Evolutionary conservation across 2,329 filamentous ascomycete genomes (phyloP).

Genomic region (Penicillium hordei): DNA sequence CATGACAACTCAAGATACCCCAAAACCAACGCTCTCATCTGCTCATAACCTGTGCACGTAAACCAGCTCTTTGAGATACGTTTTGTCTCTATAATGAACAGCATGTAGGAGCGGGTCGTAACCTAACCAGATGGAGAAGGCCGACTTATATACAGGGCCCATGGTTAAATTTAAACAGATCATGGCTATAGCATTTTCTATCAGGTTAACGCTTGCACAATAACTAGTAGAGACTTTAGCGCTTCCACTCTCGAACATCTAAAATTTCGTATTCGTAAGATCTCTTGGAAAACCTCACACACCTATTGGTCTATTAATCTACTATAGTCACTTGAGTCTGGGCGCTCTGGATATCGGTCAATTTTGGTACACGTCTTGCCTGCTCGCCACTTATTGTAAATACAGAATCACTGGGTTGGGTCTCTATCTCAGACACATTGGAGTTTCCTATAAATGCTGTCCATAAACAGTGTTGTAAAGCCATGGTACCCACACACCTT

Average conservation of each 20-base stretch:
- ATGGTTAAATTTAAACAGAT: background rate
- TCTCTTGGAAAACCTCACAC: background rate
- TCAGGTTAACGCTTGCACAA: background rate
- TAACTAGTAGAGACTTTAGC: background rate
- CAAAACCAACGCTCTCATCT: background rate
- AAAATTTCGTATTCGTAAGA: background rate
- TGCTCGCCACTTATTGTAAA: too few species aligned
- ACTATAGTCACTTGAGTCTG: background rate
- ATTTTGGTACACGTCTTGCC: too few species aligned
- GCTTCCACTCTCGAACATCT: background rate
- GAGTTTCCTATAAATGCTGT: too few species aligned
- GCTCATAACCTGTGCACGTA: background rate
- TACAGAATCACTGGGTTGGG: too few species aligned
- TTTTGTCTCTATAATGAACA: background rate
- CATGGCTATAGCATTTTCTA: background rate
- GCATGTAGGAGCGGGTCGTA: too few species aligned
- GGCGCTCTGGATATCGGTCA: background rate
- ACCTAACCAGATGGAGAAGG: background rate
- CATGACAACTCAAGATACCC: background rate
- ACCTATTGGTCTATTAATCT: background rate
- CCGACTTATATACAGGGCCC: background rate
- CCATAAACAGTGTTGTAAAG: too few species aligned
- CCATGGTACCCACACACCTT: too few species aligned
- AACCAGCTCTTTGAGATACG: background rate
- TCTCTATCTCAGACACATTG: too few species aligned